A percentile compares a stretch with the other conserved stretches of the same genome.
These are phyloP conservation scores for Elaphomyces granulatus DNA, from an alignment of 495 filamentous ascomycete species.

Conservation along the genomic window DNA sequence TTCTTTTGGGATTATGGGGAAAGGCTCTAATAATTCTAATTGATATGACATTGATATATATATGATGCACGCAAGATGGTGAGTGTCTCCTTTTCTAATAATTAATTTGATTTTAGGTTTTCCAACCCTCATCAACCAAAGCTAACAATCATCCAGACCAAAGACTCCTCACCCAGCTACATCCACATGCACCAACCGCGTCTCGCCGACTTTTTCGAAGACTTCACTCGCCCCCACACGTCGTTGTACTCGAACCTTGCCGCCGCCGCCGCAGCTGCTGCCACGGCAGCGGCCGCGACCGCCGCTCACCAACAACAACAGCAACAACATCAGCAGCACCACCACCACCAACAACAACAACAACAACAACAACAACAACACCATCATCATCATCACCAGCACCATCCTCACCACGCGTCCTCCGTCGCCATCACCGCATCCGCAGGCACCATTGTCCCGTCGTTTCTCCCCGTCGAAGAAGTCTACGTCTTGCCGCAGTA, in stretches of 20 bases:
- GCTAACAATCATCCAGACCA: conserved; percentile 44
- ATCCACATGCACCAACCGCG: conserved; percentile 71
- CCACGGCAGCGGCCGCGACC: too few species aligned
- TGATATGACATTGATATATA: too few species aligned
- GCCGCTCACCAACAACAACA: conserved; percentile 14
- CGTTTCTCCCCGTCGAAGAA: conserved; percentile 43
- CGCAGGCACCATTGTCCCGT: conserved; percentile 20
- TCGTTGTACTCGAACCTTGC: conserved; percentile 11
- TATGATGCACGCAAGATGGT: too few species aligned
- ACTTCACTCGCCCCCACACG: conserved; percentile 42
- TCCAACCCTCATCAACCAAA: conserved; percentile 3
- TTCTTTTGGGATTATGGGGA: too few species aligned
- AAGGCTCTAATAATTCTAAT: too few species aligned
- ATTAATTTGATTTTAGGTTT: too few species aligned
- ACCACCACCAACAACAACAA: conserved; percentile 7
- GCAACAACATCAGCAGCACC: conserved; percentile 6
- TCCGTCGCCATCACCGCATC: conserved; percentile 24
- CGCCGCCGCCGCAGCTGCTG: too few species aligned
- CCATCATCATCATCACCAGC: conserved; percentile 8
- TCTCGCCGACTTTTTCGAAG: conserved; percentile 86
- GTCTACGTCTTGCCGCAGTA: conserved; percentile 82
- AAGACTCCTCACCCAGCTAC: conserved; percentile 78
- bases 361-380: conserved; percentile 12
- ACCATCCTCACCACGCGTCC: conserved; percentile 16
- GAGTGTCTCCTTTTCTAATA: too few species aligned